A percentile compares a stretch with the other conserved stretches of the same genome.
Conservation (phyloP, 225 moss, liverwort and hornwort species). For the Anthoceros angustus region DNA sequence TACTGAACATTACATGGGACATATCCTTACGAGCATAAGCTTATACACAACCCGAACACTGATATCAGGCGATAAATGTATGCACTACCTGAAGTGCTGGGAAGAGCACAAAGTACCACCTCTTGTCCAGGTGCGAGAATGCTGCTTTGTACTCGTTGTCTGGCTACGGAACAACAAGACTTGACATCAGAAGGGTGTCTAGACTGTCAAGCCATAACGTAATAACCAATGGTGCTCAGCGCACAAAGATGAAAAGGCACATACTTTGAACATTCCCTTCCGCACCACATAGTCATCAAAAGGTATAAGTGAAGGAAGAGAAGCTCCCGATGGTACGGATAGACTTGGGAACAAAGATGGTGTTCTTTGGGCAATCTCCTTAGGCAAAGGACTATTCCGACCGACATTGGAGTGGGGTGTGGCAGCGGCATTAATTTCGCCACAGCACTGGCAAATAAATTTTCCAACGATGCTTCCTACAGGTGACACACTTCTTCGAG, state of each 20-base stretch:
- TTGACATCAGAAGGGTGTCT: background rate
- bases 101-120: conserved; percentile 90
- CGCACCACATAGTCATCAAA: conserved; percentile 78
- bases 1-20: no score
- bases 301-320: conserved; percentile 85
- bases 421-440: conserved; percentile 15
- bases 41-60: no score
- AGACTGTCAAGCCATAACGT: background rate
- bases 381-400: conserved; percentile 27
- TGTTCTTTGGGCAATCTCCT: conserved; percentile 23
- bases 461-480: conserved; percentile 17
- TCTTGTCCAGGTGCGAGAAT: conserved; percentile 74
- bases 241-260: background rate
- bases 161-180: background rate
- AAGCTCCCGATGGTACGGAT: background rate
- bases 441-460: conserved; percentile 26
- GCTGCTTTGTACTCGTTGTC: conserved; percentile 66
- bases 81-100: conserved; percentile 74
- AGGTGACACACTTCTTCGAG: background rate
- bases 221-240: background rate
- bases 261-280: conserved; percentile 79
- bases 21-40: no score
- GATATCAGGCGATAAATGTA: background rate
- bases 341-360: conserved; percentile 25
- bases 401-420: conserved; percentile 28